Percentiles rank a stretch among this genome's conserved stretches.
Conservation (phyloP, 345 rosid genomes). For the Euphorbia lathyris region DNA sequence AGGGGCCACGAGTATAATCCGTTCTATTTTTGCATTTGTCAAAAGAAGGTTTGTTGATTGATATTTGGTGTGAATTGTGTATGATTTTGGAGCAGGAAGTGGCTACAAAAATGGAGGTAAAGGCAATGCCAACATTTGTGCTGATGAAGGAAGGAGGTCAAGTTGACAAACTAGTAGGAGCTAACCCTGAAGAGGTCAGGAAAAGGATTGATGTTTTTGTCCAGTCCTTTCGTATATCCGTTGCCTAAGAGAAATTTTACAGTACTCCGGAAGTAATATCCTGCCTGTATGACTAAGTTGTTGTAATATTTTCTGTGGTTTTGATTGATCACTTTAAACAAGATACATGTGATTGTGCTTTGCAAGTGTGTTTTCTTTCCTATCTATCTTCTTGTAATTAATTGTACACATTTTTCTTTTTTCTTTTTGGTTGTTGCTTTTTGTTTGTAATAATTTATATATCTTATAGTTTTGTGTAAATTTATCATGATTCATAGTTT, state of each 20-base stretch:
- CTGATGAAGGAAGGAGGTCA: constrained; percentile 59
- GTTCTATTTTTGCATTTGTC: too few species aligned
- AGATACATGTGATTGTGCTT: neutral
- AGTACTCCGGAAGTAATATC: too few species aligned
- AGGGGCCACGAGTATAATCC: too few species aligned
- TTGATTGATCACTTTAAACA: neutral
- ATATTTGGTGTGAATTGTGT: neutral
- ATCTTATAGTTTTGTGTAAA: neutral
- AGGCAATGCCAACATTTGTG: constrained; percentile 95
- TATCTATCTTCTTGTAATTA: neutral
- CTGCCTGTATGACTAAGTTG: too few species aligned
- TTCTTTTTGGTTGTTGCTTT: neutral
- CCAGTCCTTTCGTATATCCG: constrained; percentile 40
- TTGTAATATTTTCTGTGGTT: constrained; percentile 6
- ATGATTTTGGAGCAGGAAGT: constrained; percentile 56
- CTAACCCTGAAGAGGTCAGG: constrained; percentile 86
- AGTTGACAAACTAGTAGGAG: constrained; percentile 80
- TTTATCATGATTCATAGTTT: too few species aligned
- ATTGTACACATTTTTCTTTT: neutral
- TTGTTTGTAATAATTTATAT: neutral
- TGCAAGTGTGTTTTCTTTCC: neutral
- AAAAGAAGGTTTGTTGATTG: too few species aligned
- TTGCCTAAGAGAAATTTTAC: too few species aligned
- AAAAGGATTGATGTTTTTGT: constrained; percentile 65
- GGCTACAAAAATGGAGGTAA: constrained; percentile 58